phyloP scores from a whole-genome alignment of 2,329 filamentous ascomycete genomes.

The Hymenotorrendiella dingleyae region DNA sequence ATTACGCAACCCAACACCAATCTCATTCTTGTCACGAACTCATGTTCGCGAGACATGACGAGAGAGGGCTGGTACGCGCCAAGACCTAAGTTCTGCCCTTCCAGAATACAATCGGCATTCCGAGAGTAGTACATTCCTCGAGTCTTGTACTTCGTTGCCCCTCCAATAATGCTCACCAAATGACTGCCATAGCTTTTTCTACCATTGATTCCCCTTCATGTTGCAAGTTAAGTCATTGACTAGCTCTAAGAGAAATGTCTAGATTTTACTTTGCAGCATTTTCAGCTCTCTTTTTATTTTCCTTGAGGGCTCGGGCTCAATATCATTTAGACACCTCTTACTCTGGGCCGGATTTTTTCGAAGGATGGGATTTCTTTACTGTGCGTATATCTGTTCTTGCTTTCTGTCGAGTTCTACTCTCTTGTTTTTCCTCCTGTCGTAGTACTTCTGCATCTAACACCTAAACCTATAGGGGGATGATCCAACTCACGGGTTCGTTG shows the following conservation, averaged over 20 bases:
- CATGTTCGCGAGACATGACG: too few relatives aligned
- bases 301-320: neutral
- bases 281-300: neutral
- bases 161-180: neutral
- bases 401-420: neutral
- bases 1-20: too few relatives aligned
- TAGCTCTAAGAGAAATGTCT: neutral
- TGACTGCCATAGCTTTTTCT: too few relatives aligned
- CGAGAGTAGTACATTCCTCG: slow-evolving; percentile 1
- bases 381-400: slow-evolving; percentile 10
- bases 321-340: slow-evolving; percentile 17
- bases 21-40: neutral
- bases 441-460: neutral
- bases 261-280: neutral
- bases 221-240: too few relatives aligned
- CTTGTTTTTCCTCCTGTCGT: neutral
- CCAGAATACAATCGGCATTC: too few relatives aligned
- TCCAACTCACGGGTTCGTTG: slow-evolving; percentile 65
- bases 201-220: too few relatives aligned
- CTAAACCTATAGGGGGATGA: slow-evolving; percentile 37
- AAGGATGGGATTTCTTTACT: slow-evolving; percentile 48
- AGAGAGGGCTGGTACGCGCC: too few relatives aligned
- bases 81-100: too few relatives aligned
- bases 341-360: slow-evolving; percentile 32
- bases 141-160: slow-evolving; percentile 1